A percentile compares a stretch with the other conserved stretches of the same genome.
Evolutionary conservation across 139 green algal genomes (phyloP).

Genomic region (Mesotaenium endlicherianum): DNA sequence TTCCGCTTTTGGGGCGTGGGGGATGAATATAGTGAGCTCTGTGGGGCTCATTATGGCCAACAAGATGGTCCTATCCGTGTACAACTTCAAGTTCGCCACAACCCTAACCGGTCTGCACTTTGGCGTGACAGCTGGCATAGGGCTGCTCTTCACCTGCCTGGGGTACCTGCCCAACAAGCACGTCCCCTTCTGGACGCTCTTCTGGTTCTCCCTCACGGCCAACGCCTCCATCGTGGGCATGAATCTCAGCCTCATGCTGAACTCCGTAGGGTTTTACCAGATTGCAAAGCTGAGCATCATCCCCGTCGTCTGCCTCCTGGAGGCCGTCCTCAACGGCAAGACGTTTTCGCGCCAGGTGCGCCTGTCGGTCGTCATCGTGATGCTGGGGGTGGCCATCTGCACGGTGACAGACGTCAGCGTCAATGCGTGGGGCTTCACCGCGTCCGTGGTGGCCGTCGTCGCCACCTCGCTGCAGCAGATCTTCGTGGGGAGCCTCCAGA

Average conservation of each 20-base stretch:
- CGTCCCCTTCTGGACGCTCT: conserved; percentile 53
- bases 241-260: conserved; percentile 70
- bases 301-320: conserved; percentile 83
- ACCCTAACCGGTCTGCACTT: conserved; percentile 43
- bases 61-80: conserved; percentile 37
- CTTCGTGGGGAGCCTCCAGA: conserved; percentile 79
- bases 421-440: conserved; percentile 60
- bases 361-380: conserved; percentile 62
- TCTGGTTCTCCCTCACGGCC: conserved; percentile 60
- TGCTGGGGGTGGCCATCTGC: conserved; percentile 37
- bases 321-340: conserved; percentile 67
- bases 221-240: conserved; percentile 68
- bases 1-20: not conserved
- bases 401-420: conserved; percentile 39
- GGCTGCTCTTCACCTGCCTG: not conserved
- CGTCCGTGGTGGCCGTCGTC: conserved; percentile 77
- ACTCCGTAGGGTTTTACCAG: conserved; percentile 58
- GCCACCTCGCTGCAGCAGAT: conserved; percentile 88
- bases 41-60: conserved; percentile 50
- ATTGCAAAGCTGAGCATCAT: conserved; percentile 95
- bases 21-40: conserved; percentile 42
- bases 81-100: conserved; percentile 41
- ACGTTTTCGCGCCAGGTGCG: conserved; percentile 69
- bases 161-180: conserved; percentile 19
- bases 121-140: conserved; percentile 3